Conservation (phyloP, 257 asterid genomes). For the Prunella vulgaris region DNA sequence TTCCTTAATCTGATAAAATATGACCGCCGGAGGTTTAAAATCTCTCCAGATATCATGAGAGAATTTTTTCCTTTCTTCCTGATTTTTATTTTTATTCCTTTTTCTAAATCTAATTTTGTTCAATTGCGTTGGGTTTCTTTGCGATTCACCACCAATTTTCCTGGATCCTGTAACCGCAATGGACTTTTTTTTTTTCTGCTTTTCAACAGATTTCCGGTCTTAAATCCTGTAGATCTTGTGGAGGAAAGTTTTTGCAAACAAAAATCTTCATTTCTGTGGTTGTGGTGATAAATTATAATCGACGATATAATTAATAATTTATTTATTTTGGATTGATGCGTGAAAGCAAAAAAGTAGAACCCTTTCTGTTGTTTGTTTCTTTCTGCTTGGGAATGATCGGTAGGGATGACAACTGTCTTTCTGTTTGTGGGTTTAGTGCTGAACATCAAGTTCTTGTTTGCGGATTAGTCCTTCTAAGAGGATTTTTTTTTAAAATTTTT, state of each 20-base stretch:
- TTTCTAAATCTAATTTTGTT: neutral
- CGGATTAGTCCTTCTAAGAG: neutral
- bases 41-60: neutral
- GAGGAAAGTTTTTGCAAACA: neutral
- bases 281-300: neutral
- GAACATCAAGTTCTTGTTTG: neutral
- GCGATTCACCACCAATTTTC: neutral
- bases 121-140: neutral
- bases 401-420: neutral
- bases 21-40: neutral
- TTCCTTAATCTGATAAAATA: neutral
- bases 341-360: slow-evolving; percentile 10
- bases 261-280: neutral
- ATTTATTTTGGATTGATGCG: neutral
- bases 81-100: neutral
- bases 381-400: slow-evolving; percentile 5
- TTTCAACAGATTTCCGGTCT: slow-evolving; percentile 2
- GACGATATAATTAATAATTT: neutral
- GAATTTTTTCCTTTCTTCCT: neutral
- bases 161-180: slow-evolving; percentile 15
- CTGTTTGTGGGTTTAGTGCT: neutral
- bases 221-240: neutral
- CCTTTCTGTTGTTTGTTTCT: slow-evolving; percentile 19
- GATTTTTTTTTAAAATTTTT: slow-evolving; percentile 20
- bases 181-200: neutral